phyloP scores from a whole-genome alignment of 140 eudicot species.

The Ambrosia hybrid region DNA sequence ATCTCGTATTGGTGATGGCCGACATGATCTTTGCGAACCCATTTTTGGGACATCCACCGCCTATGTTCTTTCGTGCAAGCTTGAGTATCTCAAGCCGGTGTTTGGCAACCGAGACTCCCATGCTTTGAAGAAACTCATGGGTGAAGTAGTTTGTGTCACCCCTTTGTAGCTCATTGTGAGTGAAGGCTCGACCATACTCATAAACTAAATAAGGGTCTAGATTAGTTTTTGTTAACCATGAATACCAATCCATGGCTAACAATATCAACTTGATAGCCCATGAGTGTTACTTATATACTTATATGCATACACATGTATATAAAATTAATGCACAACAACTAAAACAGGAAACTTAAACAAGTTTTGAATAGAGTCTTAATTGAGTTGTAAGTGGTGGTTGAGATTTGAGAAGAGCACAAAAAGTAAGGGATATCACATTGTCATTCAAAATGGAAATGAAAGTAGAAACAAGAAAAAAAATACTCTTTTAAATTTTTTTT shows the following conservation, averaged over 20 bases:
- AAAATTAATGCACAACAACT: not conserved
- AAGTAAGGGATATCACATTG: constrained; percentile 18
- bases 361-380: constrained; percentile 25
- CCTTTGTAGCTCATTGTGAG: constrained; percentile 60
- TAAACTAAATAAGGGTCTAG: constrained; percentile 58
- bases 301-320: constrained; percentile 10
- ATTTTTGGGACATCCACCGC: constrained; percentile 19
- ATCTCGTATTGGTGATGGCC: constrained; percentile 53
- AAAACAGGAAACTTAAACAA: constrained; percentile 11
- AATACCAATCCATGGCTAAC: constrained; percentile 76
- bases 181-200: constrained; percentile 60
- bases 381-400: constrained; percentile 41
- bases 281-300: not conserved
- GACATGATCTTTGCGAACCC: constrained; percentile 43
- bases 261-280: constrained; percentile 8
- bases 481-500: too few relatives aligned
- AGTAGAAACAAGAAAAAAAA: too few relatives aligned
- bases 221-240: constrained; percentile 72
- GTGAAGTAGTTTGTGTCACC: constrained; percentile 64
- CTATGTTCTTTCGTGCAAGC: constrained; percentile 46
- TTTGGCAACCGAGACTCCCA: constrained; percentile 72
- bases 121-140: constrained; percentile 81
- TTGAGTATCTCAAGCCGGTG: constrained; percentile 82
- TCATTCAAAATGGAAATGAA: constrained; percentile 2
- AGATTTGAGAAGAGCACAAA: constrained; percentile 39